Evolutionary conservation across 2,329 filamentous ascomycete genomes (phyloP).

Genomic region (Metarhizium anisopliae): DNA sequence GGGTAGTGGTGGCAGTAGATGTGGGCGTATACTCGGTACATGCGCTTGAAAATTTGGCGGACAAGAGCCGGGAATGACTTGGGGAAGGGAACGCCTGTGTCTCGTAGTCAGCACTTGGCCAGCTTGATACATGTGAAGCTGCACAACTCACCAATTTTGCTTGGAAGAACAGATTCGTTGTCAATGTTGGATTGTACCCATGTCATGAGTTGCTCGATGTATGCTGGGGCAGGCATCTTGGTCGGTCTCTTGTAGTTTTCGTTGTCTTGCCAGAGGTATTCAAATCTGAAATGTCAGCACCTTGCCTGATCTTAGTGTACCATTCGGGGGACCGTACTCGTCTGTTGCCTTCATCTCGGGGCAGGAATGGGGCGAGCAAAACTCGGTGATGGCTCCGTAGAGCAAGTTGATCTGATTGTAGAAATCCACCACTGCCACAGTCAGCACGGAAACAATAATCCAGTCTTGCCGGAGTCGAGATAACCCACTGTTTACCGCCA

Average conservation of each 20-base stretch:
- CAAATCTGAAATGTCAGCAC: constrained; percentile 53
- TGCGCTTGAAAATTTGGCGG: constrained; percentile 95
- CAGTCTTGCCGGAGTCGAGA: neutral
- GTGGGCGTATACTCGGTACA: constrained; percentile 97
- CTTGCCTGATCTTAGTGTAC: neutral
- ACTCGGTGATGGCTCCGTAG: constrained; percentile 97
- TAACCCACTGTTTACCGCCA: constrained; percentile 86
- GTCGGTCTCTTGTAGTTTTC: constrained; percentile 92
- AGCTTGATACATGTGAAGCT: neutral
- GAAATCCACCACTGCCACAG: constrained; percentile 80
- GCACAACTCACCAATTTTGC: constrained; percentile 60
- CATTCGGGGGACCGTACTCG: constrained; percentile 53
- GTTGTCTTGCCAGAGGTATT: constrained; percentile 97
- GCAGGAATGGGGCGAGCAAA: constrained; percentile 94
- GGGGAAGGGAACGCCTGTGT: constrained; percentile 77
- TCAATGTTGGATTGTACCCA: constrained; percentile 96
- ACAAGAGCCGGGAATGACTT: constrained; percentile 83
- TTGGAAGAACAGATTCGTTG: constrained; percentile 92
- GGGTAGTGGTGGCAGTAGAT: constrained; percentile 99
- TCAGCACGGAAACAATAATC: neutral
- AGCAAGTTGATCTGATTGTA: constrained; percentile 99
- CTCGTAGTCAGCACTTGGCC: neutral
- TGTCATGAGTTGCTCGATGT: constrained; percentile 94
- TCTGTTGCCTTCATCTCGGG: constrained; percentile 99
- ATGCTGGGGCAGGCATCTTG: constrained; percentile 94